Percentiles rank a stretch among this genome's conserved stretches.
These are phyloP conservation scores for Aspergillus mulundensis DNA, from an alignment of 495 filamentous ascomycete species.

Conservation along the genomic window DNA sequence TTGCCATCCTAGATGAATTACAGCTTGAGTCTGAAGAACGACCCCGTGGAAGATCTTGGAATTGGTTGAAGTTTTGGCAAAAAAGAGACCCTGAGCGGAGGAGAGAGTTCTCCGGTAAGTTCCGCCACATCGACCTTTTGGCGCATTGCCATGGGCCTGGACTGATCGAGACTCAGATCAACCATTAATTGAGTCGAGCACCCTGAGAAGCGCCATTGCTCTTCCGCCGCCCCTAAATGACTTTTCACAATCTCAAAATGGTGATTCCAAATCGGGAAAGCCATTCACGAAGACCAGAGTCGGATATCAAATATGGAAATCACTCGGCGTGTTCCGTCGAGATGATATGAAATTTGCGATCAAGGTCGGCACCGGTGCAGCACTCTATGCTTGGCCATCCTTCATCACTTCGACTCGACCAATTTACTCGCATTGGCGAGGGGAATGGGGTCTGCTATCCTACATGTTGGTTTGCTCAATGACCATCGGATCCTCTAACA, in stretches of 20 bases:
- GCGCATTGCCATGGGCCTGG: background rate
- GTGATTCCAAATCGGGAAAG: background rate
- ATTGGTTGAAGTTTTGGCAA: constrained; percentile 82
- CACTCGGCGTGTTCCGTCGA: constrained; percentile 54
- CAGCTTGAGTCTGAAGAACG: constrained; percentile 61
- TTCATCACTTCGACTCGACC: constrained; percentile 76
- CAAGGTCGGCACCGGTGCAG: constrained; percentile 87
- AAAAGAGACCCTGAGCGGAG: constrained; percentile 17
- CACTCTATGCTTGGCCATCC: constrained; percentile 79
- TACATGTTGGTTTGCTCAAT: constrained; percentile 99
- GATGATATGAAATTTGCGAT: constrained; percentile 76
- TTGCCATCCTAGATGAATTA: constrained; percentile 81
- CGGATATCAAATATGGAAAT: constrained; percentile 56
- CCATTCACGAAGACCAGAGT: constrained; percentile 29
- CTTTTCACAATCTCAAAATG: background rate
- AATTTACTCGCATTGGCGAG: constrained; percentile 82
- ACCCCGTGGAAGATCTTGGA: constrained; percentile 63
- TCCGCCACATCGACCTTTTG: background rate
- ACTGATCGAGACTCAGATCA: constrained; percentile 9
- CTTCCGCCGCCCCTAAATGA: background rate
- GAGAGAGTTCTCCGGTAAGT: constrained; percentile 20
- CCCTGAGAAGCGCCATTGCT: background rate
- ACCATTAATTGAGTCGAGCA: constrained; percentile 1
- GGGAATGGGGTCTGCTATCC: constrained; percentile 93
- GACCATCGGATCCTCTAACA: constrained; percentile 94